Conservation (phyloP, 2,329 filamentous ascomycete species). For the Coniochaeta prunicola region DNA sequence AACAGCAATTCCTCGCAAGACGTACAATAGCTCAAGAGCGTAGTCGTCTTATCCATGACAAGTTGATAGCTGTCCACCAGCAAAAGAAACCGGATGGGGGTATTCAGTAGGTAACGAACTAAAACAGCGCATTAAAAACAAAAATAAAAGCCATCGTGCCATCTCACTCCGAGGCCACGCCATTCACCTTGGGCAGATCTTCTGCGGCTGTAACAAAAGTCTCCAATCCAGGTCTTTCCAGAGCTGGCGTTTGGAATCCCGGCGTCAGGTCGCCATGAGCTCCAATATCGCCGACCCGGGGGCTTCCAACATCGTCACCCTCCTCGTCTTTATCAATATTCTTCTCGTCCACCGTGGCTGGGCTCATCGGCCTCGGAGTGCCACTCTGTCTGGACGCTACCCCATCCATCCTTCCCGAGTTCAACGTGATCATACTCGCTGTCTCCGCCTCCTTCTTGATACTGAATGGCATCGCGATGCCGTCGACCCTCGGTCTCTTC, state of each 20-base stretch:
- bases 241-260: background rate
- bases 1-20: background rate
- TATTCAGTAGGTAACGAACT: background rate
- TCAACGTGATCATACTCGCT: conserved; percentile 64
- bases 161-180: conserved; percentile 1
- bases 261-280: background rate
- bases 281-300: conserved; percentile 5
- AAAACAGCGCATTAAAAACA: background rate
- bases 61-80: background rate
- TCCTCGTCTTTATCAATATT: background rate
- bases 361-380: conserved; percentile 26
- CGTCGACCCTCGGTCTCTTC: conserved; percentile 59
- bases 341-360: conserved; percentile 3
- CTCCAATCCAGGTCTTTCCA: conserved; percentile 37
- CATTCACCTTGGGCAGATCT: conserved; percentile 25
- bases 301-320: background rate
- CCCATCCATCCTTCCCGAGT: conserved; percentile 25
- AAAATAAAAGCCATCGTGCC: background rate
- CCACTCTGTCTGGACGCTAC: conserved; percentile 19
- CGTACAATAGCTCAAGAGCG: background rate
- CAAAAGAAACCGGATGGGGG: background rate
- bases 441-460: conserved; percentile 56
- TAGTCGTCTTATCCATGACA: background rate
- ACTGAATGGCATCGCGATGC: conserved; percentile 68
- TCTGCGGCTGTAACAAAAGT: conserved; percentile 49